Base-by-base conservation (phyloP, 345 rosid genomes). In the Limnanthes douglasii region DNA sequence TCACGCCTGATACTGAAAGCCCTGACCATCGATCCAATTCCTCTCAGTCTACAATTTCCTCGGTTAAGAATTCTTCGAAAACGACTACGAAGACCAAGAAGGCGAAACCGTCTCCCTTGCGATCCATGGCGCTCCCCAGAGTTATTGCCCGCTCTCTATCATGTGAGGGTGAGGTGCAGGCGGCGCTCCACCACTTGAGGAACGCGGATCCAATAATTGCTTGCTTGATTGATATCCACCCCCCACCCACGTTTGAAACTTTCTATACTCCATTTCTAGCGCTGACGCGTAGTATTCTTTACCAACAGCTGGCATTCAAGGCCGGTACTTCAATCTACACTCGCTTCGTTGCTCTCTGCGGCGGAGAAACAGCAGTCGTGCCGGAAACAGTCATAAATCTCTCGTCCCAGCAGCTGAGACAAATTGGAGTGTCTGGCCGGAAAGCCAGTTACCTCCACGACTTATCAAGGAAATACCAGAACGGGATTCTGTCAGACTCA, bases 361-460 rank as follows among this genome's bases (percentile, higher is more conserved):
- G 93, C 0, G 90, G 96, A 1, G 90, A 81, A 48, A 36, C 65
- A 3, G 76, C 75, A 1, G 96, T 77, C 5, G 41, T 73, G 0
- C 96, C 99, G 0, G 88, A 78, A 45, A 66, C 70, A 0, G 94
- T 85, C 3, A 54, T 90, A 4, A 64, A 71, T 6, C 60, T 80
- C 3, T 61, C 80, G 1, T 65, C 88, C n/a, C 93, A 73, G 10
- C 74, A 78, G 73, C 75, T 79, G 11, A 68, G 96, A 2, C 96
- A 90, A 53, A 85, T 85, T 14, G 96, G 99, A 14, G 73, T 90
- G 2, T 90, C 99, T 0, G 96, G 88, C 6, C 73, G 96, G 10
- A 90, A 90, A 62, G 88, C 94, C 2, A 80, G 93, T 29, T 90
- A 90, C 51, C 83, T 90, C 11, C 94, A 90, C 11, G 96, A 90